Evolutionary conservation across 2,329 filamentous ascomycete species (phyloP).

Genomic region (Dothideomycetes sp.): DNA sequence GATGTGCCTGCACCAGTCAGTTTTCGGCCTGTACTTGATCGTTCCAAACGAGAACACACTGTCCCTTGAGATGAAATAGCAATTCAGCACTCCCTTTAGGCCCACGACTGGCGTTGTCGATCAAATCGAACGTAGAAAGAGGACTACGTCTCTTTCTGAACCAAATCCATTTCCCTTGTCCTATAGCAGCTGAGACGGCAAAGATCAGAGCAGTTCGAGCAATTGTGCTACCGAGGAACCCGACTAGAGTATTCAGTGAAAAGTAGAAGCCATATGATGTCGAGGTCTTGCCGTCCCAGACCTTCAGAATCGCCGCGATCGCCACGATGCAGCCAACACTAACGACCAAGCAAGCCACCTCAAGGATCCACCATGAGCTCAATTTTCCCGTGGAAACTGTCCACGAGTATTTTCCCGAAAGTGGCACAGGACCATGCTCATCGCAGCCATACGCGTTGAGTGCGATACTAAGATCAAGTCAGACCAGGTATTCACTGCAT

Average conservation of each 20-base stretch:
- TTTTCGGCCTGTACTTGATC: background rate
- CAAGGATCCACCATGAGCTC: constrained; percentile 1
- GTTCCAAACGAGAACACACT: background rate
- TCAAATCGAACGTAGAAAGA: background rate
- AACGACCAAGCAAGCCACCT: background rate
- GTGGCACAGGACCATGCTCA: too few relatives aligned
- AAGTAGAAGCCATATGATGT: constrained; percentile 1
- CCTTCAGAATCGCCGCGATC: background rate
- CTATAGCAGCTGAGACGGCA: constrained; percentile 4
- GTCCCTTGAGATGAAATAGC: constrained; percentile 1
- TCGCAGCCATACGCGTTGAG: too few relatives aligned
- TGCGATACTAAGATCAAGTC: too few relatives aligned
- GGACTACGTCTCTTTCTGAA: background rate
- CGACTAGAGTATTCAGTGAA: constrained; percentile 1
- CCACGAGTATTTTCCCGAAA: too few relatives aligned
- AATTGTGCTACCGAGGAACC: background rate
- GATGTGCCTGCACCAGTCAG: background rate
- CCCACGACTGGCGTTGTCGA: constrained; percentile 3
- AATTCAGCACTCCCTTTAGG: constrained; percentile 1
- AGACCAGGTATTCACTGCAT: too few relatives aligned
- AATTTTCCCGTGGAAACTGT: too few relatives aligned
- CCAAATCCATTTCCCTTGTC: constrained; percentile 6
- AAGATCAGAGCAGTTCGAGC: constrained; percentile 2
- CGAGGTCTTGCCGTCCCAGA: background rate
- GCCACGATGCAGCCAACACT: background rate